Percentiles rank a stretch among this genome's conserved stretches.
Evolutionary conservation across 2,329 filamentous ascomycete species (phyloP).

Genomic region (Clarireedia paspali): DNA sequence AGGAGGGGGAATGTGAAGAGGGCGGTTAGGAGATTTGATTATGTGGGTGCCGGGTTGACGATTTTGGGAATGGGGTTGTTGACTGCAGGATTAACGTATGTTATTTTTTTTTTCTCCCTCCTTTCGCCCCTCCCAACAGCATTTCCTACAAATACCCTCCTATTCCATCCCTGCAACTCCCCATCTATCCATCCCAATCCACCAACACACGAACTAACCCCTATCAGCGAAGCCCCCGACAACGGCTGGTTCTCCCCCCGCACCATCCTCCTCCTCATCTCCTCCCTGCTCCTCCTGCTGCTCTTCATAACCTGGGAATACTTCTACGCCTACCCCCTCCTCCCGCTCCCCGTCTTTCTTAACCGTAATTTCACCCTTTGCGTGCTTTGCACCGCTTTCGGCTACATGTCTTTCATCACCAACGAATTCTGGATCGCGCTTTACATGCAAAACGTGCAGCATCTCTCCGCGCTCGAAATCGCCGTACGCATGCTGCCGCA

Average conservation of each 20-base stretch:
- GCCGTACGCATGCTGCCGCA: conserved; percentile 59
- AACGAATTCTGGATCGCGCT: conserved; percentile 56
- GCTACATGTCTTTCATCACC: conserved; percentile 55
- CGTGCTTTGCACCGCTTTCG: conserved; percentile 43
- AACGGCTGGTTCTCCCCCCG: conserved; percentile 56
- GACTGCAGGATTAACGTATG: conserved; percentile 22
- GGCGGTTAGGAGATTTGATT: conserved; percentile 19
- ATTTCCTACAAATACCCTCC: neutral
- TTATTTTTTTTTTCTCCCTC: neutral
- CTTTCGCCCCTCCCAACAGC: no score
- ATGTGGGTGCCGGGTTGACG: conserved; percentile 19
- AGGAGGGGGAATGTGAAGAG: conserved; percentile 20
- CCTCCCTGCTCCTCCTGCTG: conserved; percentile 48
- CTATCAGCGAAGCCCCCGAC: conserved; percentile 30
- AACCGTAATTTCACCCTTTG: conserved; percentile 56
- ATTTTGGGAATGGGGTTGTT: conserved; percentile 17
- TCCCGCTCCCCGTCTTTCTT: conserved; percentile 48
- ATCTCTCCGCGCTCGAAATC: conserved; percentile 40
- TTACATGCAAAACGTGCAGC: conserved; percentile 53
- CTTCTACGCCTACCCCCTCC: conserved; percentile 40
- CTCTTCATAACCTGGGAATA: conserved; percentile 57
- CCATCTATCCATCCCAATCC: neutral
- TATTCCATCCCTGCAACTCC: neutral
- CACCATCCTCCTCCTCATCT: conserved; percentile 53
- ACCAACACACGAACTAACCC: neutral